Evolutionary conservation across 441 rosid species (phyloP).

Genomic region (Croton setiger): DNA sequence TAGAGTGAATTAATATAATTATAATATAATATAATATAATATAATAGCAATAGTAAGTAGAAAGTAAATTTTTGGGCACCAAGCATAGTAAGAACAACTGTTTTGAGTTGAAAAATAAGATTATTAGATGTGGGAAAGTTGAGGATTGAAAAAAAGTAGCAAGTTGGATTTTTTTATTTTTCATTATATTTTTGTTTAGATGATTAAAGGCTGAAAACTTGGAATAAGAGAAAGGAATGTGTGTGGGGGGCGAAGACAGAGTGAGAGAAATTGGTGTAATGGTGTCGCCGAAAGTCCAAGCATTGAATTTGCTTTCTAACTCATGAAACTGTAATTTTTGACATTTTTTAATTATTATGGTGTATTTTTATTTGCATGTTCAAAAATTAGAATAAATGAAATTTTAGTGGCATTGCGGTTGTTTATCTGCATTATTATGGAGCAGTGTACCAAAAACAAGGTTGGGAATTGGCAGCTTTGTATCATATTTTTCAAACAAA

Average conservation of each 20-base stretch:
- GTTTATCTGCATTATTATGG: not conserved
- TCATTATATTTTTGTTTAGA: constrained; percentile 7
- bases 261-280: constrained; percentile 18
- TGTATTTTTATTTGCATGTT: not conserved
- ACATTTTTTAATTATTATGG: not conserved
- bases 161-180: constrained; percentile 12
- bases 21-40: too few relatives aligned
- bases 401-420: not conserved
- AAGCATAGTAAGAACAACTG: not conserved
- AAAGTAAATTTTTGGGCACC: constrained; percentile 22
- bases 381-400: too few relatives aligned
- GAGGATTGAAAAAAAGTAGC: constrained; percentile 15
- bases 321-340: not conserved
- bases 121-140: constrained; percentile 11
- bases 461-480: constrained; percentile 34
- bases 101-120: constrained; percentile 13
- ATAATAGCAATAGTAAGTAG: not conserved
- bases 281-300: constrained; percentile 21
- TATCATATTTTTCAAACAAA: constrained; percentile 5
- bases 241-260: not conserved
- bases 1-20: not conserved
- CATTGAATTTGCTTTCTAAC: constrained; percentile 25
- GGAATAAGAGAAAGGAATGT: constrained; percentile 36
- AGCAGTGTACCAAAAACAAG: constrained; percentile 3
- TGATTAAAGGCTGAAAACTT: constrained; percentile 24